A percentile compares a stretch with the other conserved stretches of the same genome.
Conservation (phyloP, 805 yeast genomes). For the Schwanniomyces occidentalis region DNA sequence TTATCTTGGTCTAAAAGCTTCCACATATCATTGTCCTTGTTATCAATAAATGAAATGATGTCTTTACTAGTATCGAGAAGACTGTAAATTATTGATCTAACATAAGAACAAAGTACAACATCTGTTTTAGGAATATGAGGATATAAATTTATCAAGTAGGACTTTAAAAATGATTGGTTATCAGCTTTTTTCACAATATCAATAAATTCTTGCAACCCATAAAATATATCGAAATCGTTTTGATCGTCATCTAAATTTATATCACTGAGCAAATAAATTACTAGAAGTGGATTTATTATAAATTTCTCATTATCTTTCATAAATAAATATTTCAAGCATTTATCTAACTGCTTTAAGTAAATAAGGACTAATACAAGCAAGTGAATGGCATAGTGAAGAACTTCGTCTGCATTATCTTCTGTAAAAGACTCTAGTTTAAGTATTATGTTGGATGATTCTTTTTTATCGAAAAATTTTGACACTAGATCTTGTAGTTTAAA, state of each 20-base stretch:
- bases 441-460: neutral
- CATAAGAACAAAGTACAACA: neutral
- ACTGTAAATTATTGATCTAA: neutral
- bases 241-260: neutral
- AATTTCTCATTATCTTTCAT: conserved; percentile 8
- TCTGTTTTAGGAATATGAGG: neutral
- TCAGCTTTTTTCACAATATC: conserved; percentile 3
- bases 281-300: conserved; percentile 14
- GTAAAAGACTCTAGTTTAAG: conserved; percentile 2
- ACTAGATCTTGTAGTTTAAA: neutral
- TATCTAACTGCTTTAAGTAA: conserved; percentile 1
- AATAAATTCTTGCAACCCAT: neutral
- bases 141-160: conserved; percentile 1
- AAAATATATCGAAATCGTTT: neutral
- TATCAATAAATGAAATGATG: conserved; percentile 12
- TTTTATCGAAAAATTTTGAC: conserved; percentile 1
- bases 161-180: neutral
- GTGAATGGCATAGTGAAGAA: conserved; percentile 6
- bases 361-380: conserved; percentile 5
- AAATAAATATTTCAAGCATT: conserved; percentile 1
- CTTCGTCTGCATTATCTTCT: conserved; percentile 2
- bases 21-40: conserved; percentile 15
- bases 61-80: conserved; percentile 6
- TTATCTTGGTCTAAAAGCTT: conserved; percentile 7
- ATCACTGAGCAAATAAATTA: conserved; percentile 9